Conservation (phyloP, 345 rosid genomes). For the Acer yangbiense region DNA sequence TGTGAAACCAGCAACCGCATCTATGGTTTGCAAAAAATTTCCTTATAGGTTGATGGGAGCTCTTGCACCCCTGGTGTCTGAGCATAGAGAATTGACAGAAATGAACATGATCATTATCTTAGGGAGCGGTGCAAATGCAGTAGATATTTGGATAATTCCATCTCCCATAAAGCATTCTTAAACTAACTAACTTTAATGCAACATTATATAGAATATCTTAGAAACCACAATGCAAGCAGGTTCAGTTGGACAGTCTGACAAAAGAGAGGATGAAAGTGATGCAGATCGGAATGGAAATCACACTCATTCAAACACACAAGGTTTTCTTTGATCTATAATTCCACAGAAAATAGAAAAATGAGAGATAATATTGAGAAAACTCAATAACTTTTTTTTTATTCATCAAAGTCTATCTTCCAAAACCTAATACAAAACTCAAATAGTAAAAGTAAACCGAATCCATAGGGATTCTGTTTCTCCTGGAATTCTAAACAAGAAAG, state of each 20-base stretch:
- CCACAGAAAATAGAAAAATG: no score
- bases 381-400: no score
- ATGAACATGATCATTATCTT: neutral
- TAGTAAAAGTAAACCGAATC: no score
- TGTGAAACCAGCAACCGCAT: neutral
- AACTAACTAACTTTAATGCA: neutral
- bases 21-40: neutral
- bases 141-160: conserved; percentile 4
- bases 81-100: neutral
- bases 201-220: neutral
- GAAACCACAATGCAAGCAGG: neutral
- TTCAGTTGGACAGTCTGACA: neutral
- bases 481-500: no score
- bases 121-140: neutral
- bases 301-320: no score
- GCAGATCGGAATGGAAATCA: no score
- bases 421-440: no score
- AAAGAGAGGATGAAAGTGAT: neutral
- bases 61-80: neutral
- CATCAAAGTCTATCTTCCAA: no score
- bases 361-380: no score
- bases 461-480: no score
- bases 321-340: no score
- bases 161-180: neutral
- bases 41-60: neutral